Percentiles rank a stretch among this genome's conserved stretches.
Evolutionary conservation across 1,284 basidiomycete species (phyloP).

Genomic region (Ustilago vetiveriae): DNA sequence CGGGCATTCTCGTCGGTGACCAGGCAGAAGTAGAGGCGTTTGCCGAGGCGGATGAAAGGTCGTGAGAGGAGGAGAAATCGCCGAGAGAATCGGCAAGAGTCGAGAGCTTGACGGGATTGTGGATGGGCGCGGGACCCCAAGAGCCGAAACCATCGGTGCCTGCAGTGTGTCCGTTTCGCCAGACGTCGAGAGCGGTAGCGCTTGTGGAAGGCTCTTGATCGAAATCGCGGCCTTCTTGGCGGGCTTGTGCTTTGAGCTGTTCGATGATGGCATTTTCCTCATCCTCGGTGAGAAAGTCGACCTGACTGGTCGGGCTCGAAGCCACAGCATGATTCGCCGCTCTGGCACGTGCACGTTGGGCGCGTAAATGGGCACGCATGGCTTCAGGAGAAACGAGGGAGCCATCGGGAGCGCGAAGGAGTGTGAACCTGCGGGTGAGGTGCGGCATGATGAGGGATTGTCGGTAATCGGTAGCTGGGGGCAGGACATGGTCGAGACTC

Average conservation of each 20-base stretch:
- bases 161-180: conserved; percentile 33
- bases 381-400: conserved; percentile 60
- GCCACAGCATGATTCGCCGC: conserved; percentile 38
- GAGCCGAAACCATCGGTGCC: conserved; percentile 58
- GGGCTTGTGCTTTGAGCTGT: conserved; percentile 51
- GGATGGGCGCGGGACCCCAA: conserved; percentile 29
- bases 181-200: conserved; percentile 14
- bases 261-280: conserved; percentile 63
- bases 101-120: conserved; percentile 15
- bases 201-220: conserved; percentile 17
- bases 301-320: conserved; percentile 9
- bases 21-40: conserved; percentile 11
- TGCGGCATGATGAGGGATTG: conserved; percentile 64
- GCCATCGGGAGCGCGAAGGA: conserved; percentile 57
- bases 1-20: conserved; percentile 10
- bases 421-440: conserved; percentile 58
- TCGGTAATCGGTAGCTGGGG: conserved; percentile 49
- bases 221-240: conserved; percentile 41
- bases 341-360: conserved; percentile 56
- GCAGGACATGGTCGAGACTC: conserved; percentile 40
- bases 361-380: conserved; percentile 59
- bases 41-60: not conserved
- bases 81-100: conserved; percentile 41
- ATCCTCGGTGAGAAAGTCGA: conserved; percentile 60
- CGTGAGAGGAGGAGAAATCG: conserved; percentile 21